These are phyloP conservation scores for Centella asiatica DNA, from an alignment of 129 eudicot species.

Conservation along the genomic window DNA sequence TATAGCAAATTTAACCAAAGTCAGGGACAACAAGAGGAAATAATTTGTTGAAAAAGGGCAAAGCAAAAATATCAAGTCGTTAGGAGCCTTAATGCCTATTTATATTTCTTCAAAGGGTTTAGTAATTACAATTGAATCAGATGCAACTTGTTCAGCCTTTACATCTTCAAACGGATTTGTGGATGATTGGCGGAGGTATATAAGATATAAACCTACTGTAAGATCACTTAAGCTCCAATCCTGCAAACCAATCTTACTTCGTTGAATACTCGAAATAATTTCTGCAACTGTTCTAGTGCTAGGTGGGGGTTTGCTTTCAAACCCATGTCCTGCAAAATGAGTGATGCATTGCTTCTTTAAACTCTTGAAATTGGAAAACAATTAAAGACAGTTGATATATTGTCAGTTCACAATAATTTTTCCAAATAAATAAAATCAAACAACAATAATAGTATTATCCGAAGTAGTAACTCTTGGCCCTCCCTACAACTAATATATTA, in stretches of 20 bases:
- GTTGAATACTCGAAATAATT: constrained; percentile 72
- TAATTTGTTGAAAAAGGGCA: constrained; percentile 4
- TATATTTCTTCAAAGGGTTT: constrained; percentile 5
- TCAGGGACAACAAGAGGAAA: background rate
- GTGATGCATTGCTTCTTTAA: background rate
- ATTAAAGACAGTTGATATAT: too few relatives aligned
- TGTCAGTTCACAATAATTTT: too few relatives aligned
- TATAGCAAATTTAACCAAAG: background rate
- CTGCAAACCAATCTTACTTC: constrained; percentile 73
- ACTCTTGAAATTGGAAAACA: constrained; percentile 8
- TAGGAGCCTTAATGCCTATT: background rate
- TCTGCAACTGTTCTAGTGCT: constrained; percentile 58
- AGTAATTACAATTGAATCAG: constrained; percentile 57
- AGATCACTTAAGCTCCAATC: constrained; percentile 98
- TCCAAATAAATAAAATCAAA: too few relatives aligned
- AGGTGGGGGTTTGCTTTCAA: constrained; percentile 49
- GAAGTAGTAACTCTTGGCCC: too few relatives aligned
- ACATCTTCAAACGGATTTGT: constrained; percentile 58
- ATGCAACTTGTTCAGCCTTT: constrained; percentile 64
- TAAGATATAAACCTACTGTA: constrained; percentile 80
- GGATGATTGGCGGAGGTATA: constrained; percentile 89
- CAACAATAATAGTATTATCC: too few relatives aligned
- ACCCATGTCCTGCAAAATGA: constrained; percentile 37
- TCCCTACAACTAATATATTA: too few relatives aligned
- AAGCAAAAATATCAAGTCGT: background rate